Evolutionary conservation across 768 basidiomycete genomes (phyloP).

Genomic region (Hygrophorus russula): DNA sequence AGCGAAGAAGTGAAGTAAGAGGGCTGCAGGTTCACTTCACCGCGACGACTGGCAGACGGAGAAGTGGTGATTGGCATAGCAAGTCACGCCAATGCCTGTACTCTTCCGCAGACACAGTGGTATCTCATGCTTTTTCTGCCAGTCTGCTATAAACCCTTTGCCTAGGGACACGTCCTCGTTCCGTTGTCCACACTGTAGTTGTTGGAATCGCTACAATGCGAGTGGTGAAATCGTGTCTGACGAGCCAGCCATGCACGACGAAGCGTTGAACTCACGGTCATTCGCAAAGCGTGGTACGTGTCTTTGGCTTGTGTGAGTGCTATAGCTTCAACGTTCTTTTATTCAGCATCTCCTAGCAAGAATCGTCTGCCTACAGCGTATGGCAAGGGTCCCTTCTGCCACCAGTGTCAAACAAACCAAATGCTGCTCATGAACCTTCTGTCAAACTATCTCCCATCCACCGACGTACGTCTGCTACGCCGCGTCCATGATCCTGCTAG

Average conservation of each 20-base stretch:
- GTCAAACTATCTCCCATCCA: constrained; percentile 77
- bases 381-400: constrained; percentile 63
- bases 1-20: constrained; percentile 70
- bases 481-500: not conserved
- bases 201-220: constrained; percentile 66
- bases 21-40: constrained; percentile 58
- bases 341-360: constrained; percentile 54
- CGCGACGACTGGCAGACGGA: constrained; percentile 47
- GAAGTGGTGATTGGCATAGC: constrained; percentile 40
- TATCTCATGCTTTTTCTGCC: constrained; percentile 65
- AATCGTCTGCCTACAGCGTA: constrained; percentile 58
- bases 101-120: constrained; percentile 44
- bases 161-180: constrained; percentile 46
- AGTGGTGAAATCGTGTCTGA: constrained; percentile 73
- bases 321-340: not conserved
- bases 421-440: constrained; percentile 77
- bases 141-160: constrained; percentile 27
- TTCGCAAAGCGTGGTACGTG: constrained; percentile 64
- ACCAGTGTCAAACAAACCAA: constrained; percentile 88
- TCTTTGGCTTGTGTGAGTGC: not conserved
- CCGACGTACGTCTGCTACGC: constrained; percentile 40
- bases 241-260: constrained; percentile 83
- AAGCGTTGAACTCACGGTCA: constrained; percentile 53
- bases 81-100: constrained; percentile 21
- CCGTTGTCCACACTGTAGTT: constrained; percentile 54